phyloP scores from a whole-genome alignment of 2,329 filamentous ascomycete species.

The Aspergillus glaucus region DNA sequence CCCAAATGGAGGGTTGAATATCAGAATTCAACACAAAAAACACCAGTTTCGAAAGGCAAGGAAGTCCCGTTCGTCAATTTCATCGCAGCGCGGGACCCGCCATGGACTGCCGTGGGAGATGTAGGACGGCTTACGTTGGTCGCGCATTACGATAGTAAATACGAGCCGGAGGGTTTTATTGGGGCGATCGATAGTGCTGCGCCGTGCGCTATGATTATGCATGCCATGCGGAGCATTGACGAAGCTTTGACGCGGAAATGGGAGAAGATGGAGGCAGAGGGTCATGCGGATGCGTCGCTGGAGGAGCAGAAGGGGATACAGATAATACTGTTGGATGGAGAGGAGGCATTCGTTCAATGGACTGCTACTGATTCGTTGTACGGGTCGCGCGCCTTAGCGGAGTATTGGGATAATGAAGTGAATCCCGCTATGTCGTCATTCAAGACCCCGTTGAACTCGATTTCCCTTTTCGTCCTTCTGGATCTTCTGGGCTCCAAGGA shows the following conservation, averaged over 20 bases:
- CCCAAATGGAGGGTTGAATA: constrained; percentile 74
- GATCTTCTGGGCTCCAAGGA: constrained; percentile 71
- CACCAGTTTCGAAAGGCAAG: constrained; percentile 64
- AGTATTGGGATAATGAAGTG: constrained; percentile 66
- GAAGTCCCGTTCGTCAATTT: constrained; percentile 81
- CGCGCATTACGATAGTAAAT: constrained; percentile 88
- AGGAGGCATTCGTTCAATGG: constrained; percentile 85
- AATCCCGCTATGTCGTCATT: constrained; percentile 70
- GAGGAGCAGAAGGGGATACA: constrained; percentile 80
- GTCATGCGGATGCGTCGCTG: constrained; percentile 45
- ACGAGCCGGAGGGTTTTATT: constrained; percentile 75
- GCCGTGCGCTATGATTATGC: constrained; percentile 89
- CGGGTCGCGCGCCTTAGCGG: constrained; percentile 74
- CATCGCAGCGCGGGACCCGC: constrained; percentile 80
- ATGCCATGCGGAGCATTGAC: constrained; percentile 75
- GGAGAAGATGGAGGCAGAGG: constrained; percentile 61
- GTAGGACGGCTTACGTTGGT: constrained; percentile 77
- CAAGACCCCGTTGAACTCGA: constrained; percentile 67
- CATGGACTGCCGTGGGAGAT: constrained; percentile 68
- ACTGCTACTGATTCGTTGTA: constrained; percentile 78
- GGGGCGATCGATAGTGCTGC: constrained; percentile 91
- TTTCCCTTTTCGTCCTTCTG: constrained; percentile 83
- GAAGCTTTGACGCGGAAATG: constrained; percentile 74
- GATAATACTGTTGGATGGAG: constrained; percentile 83
- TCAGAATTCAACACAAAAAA: constrained; percentile 85